Evolutionary conservation across 1,139 yeast genomes (phyloP).

Genomic region (Yamadazyma buinensis): DNA sequence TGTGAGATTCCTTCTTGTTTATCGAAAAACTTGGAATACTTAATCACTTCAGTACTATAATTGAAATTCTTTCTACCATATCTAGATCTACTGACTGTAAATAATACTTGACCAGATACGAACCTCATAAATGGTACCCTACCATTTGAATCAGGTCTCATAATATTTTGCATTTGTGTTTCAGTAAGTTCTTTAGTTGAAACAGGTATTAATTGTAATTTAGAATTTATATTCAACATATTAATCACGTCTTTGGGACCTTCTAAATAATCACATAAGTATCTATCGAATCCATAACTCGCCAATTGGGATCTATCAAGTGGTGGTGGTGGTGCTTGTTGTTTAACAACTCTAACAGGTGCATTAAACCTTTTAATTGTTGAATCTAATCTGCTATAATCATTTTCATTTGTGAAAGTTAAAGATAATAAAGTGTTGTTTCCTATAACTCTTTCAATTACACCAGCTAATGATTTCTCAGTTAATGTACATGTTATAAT

Average conservation of each 20-base stretch:
- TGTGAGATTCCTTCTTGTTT: conserved; percentile 24
- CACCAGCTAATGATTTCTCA: conserved; percentile 47
- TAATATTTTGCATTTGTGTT: conserved; percentile 35
- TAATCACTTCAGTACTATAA: conserved; percentile 34
- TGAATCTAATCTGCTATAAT: conserved; percentile 23
- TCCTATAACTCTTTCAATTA: conserved; percentile 58
- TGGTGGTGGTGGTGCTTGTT: conserved; percentile 11
- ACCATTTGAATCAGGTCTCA: conserved; percentile 32
- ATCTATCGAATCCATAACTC: conserved; percentile 73
- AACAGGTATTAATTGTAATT: conserved; percentile 64
- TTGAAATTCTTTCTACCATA: conserved; percentile 56
- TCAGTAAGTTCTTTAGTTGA: conserved; percentile 39
- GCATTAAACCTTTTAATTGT: conserved; percentile 25
- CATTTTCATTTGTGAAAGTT: conserved; percentile 30
- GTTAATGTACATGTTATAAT: conserved; percentile 59
- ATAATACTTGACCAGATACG: conserved; percentile 55
- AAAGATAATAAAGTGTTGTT: conserved; percentile 51
- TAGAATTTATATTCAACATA: conserved; percentile 64
- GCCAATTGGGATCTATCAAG: conserved; percentile 29
- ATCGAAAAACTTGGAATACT: conserved; percentile 34
- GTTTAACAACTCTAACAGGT: conserved; percentile 30
- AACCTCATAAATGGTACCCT: conserved; percentile 50
- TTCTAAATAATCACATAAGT: conserved; percentile 59
- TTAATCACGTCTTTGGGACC: conserved; percentile 77
- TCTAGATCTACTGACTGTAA: conserved; percentile 48